Conservation (phyloP, 2,329 filamentous ascomycete species). For the Graphium sp. region DNA sequence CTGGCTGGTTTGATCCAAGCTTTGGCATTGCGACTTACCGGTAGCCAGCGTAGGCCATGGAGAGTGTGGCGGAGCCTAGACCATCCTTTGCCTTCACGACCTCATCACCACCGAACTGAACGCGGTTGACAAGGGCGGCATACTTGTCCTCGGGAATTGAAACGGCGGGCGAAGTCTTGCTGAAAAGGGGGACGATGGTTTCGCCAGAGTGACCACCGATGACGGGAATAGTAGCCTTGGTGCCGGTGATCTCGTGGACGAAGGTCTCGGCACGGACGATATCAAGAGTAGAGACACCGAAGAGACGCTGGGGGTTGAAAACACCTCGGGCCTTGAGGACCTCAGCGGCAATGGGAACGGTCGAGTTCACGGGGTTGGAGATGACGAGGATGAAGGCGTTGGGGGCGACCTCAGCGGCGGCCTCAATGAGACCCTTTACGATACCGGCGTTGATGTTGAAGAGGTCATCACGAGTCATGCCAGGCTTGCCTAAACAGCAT, state of each 20-base stretch:
- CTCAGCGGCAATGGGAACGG: conserved; percentile 92
- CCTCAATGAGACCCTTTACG: conserved; percentile 83
- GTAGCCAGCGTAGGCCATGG: conserved; percentile 92
- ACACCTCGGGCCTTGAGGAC: conserved; percentile 85
- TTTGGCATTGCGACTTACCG: conserved; percentile 34
- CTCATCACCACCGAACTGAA: conserved; percentile 96
- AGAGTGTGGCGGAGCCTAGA: conserved; percentile 76
- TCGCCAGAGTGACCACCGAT: conserved; percentile 95
- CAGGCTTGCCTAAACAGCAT: conserved; percentile 64
- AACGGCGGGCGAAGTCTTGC: conserved; percentile 66
- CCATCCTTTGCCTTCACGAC: conserved; percentile 92
- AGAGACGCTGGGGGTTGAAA: conserved; percentile 90
- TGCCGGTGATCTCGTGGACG: conserved; percentile 68
- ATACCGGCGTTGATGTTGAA: conserved; percentile 99
- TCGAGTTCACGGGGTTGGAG: conserved; percentile 99
- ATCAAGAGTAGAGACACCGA: conserved; percentile 96
- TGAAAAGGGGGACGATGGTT: conserved; percentile 96
- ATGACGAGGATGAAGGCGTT: conserved; percentile 95
- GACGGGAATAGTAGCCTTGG: conserved; percentile 75
- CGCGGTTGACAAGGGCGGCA: conserved; percentile 78
- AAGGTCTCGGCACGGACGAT: conserved; percentile 98
- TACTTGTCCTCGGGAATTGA: conserved; percentile 80
- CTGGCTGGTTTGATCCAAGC: background rate
- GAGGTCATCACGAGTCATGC: conserved; percentile 97
- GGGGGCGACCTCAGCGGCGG: conserved; percentile 71